Conservation (phyloP, 2,329 filamentous ascomycete genomes). For the Epichloe hybrida region DNA sequence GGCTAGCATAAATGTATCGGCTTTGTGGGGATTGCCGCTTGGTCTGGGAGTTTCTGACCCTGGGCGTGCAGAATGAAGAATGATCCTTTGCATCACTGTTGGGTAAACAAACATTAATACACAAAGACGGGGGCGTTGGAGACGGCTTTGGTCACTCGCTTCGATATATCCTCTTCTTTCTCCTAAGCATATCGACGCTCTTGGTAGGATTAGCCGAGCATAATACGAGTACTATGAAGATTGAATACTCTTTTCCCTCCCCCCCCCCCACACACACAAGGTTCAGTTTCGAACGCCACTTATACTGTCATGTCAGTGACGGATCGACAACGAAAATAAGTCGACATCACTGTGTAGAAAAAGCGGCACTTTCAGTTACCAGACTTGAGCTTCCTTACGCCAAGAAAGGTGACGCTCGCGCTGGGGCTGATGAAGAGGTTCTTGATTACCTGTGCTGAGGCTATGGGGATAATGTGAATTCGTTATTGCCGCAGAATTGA, state of each 20-base stretch:
- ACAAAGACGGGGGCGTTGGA: constrained; percentile 12
- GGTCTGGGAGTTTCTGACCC: not conserved
- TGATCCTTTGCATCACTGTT: constrained; percentile 6
- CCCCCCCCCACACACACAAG: not conserved
- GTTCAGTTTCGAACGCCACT: not conserved
- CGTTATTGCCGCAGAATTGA: not conserved
- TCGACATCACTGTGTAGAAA: too few species aligned
- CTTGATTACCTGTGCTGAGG: constrained; percentile 3
- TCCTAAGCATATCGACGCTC: constrained; percentile 5
- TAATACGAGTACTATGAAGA: not conserved
- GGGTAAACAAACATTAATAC: constrained; percentile 8
- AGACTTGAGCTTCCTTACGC: not conserved
- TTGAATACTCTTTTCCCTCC: not conserved
- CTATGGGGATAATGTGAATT: constrained; percentile 4
- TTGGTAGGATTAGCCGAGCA: constrained; percentile 1
- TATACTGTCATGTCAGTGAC: too few species aligned
- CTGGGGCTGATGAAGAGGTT: constrained; percentile 16
- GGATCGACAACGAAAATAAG: too few species aligned
- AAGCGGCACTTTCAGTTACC: not conserved
- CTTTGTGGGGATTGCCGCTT: not conserved
- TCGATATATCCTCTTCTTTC: constrained; percentile 7
- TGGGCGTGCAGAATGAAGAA: constrained; percentile 1
- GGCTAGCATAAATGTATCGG: not conserved
- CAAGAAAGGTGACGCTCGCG: constrained; percentile 12
- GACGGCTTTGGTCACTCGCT: constrained; percentile 14